Evolutionary conservation across 257 asterid genomes (phyloP).

Genomic region (Fraxinus cuspidata): DNA sequence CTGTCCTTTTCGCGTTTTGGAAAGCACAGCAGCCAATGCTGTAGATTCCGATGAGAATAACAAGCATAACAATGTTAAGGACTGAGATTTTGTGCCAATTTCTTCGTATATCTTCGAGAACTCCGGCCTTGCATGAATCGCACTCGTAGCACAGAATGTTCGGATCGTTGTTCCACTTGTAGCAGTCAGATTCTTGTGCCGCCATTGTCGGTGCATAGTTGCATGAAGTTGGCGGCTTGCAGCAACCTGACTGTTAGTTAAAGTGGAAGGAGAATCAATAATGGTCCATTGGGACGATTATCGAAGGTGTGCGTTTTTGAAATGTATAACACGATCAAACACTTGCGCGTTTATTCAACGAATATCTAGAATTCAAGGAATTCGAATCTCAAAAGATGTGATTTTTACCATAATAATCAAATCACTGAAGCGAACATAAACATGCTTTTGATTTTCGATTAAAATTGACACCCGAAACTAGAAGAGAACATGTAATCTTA

Average conservation of each 20-base stretch:
- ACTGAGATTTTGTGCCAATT: constrained; percentile 91
- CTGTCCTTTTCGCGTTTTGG: constrained; percentile 68
- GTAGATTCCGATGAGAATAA: constrained; percentile 80
- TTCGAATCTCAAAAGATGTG: no score
- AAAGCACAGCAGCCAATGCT: constrained; percentile 94
- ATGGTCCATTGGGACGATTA: not conserved
- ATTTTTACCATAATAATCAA: no score
- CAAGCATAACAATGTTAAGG: constrained; percentile 77
- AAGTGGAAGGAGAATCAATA: not conserved
- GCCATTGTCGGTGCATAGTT: constrained; percentile 52
- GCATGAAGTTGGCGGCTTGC: constrained; percentile 97
- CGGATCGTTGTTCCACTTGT: constrained; percentile 81
- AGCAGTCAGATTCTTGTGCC: constrained; percentile 81
- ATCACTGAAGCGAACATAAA: no score
- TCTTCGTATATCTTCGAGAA: constrained; percentile 70
- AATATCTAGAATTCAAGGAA: no score
- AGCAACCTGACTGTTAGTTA: constrained; percentile 77
- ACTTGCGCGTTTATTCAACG: no score
- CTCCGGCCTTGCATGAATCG: constrained; percentile 95
- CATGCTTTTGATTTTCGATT: no score
- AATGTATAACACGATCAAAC: no score
- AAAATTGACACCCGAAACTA: no score
- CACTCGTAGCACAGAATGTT: constrained; percentile 80
- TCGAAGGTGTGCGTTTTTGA: no score
- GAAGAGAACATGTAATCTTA: no score